Evolutionary conservation across 345 rosid species (phyloP).

Genomic region (Ceriops decandra): DNA sequence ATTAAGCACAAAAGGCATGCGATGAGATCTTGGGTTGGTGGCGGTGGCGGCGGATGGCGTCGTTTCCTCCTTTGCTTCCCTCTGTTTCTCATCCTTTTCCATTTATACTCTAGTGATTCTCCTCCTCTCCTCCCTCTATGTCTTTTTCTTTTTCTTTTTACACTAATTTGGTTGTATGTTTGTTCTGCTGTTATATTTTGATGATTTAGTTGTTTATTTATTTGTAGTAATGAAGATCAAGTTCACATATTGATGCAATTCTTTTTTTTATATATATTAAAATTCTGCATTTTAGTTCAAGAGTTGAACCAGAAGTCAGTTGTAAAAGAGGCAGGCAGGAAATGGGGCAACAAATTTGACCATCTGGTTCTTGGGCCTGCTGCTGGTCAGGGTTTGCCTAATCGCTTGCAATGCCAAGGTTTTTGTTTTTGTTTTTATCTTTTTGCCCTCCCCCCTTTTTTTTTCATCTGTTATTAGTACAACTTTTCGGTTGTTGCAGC

Average conservation of each 20-base stretch:
- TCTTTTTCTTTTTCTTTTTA: neutral
- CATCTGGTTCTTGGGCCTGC: conserved; percentile 69
- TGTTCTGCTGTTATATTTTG: too few relatives aligned
- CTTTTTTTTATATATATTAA: too few relatives aligned
- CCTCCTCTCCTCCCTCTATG: neutral
- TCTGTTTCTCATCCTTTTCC: conserved; percentile 52
- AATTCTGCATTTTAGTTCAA: conserved; percentile 24
- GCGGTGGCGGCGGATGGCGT: conserved; percentile 48
- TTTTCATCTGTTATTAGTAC: neutral
- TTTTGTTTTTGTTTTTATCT: neutral
- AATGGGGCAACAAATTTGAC: conserved; percentile 47
- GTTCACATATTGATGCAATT: too few relatives aligned
- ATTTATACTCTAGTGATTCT: conserved; percentile 48
- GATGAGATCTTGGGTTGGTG: conserved; percentile 39
- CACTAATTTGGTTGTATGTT: neutral
- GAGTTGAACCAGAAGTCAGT: conserved; percentile 42
- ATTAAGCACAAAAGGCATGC: neutral
- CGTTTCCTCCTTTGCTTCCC: conserved; percentile 52
- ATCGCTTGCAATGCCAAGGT: conserved; percentile 88
- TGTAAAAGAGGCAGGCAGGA: conserved; percentile 24
- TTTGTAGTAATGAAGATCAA: too few relatives aligned
- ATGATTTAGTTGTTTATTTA: too few relatives aligned
- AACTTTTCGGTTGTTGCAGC: neutral
- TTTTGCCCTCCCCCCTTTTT: neutral
- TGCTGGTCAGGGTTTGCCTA: conserved; percentile 74